phyloP scores from a whole-genome alignment of 768 basidiomycete genomes.

The Sistotremastrum niveocremeum region DNA sequence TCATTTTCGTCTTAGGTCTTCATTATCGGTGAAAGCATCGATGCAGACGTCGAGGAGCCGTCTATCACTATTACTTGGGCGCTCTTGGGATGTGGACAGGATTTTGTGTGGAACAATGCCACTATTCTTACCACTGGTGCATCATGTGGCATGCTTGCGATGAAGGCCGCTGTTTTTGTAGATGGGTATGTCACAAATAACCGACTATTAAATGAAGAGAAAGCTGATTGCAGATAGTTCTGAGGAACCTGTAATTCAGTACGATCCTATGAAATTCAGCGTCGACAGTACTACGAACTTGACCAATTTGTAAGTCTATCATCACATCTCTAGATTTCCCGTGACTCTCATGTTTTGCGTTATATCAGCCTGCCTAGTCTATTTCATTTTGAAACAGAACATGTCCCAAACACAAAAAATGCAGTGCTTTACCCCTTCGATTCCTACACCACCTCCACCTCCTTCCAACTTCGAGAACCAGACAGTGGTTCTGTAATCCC shows the following conservation, averaged over 20 bases:
- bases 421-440: constrained; percentile 46
- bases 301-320: not conserved
- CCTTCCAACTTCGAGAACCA: constrained; percentile 25
- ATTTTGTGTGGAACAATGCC: constrained; percentile 31
- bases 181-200: constrained; percentile 27
- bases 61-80: constrained; percentile 44
- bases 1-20: constrained; percentile 27
- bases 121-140: constrained; percentile 31
- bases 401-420: constrained; percentile 41
- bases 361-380: constrained; percentile 36
- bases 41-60: constrained; percentile 46
- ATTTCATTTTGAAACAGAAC: constrained; percentile 43
- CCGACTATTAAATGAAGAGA: not conserved
- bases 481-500: constrained; percentile 21
- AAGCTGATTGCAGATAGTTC: constrained; percentile 14
- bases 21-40: constrained; percentile 41
- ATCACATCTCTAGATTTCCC: not conserved
- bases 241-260: constrained; percentile 23
- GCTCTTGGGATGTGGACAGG: constrained; percentile 36
- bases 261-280: constrained; percentile 24
- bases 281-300: not conserved
- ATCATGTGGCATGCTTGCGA: constrained; percentile 33
- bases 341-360: not conserved
- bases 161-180: constrained; percentile 30
- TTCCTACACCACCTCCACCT: constrained; percentile 35